Percentiles rank a stretch among this genome's conserved stretches.
These are phyloP conservation scores for Diplocarpon rosae DNA, from an alignment of 2,329 filamentous ascomycete genomes.

Conservation along the genomic window DNA sequence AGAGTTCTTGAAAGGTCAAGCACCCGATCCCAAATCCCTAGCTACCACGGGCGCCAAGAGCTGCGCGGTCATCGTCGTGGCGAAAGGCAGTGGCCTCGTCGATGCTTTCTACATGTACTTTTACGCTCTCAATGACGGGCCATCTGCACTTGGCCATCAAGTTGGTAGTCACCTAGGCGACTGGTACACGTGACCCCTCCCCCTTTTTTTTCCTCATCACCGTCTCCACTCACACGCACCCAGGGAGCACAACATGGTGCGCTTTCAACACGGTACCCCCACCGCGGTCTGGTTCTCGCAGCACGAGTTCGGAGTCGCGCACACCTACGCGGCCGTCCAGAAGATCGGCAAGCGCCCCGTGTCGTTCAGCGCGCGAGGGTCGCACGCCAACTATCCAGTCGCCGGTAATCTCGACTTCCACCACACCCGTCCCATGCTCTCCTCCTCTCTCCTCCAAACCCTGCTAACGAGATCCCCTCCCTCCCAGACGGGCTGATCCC, in stretches of 20 bases:
- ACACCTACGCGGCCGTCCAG: slow-evolving; percentile 74
- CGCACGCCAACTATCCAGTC: slow-evolving; percentile 60
- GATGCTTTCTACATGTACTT: slow-evolving; percentile 25
- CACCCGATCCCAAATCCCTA: slow-evolving; percentile 37
- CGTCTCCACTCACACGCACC: not conserved
- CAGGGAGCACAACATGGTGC: slow-evolving; percentile 73
- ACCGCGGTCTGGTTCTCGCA: slow-evolving; percentile 82
- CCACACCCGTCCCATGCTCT: slow-evolving; percentile 44
- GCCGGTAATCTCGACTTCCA: slow-evolving; percentile 52
- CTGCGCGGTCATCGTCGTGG: slow-evolving; percentile 61
- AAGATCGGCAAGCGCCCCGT: slow-evolving; percentile 62
- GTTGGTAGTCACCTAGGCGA: slow-evolving; percentile 43
- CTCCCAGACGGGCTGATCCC: slow-evolving; percentile 34
- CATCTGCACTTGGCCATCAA: slow-evolving; percentile 11
- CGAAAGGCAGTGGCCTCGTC: slow-evolving; percentile 39
- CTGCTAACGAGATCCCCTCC: not conserved
- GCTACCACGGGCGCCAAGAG: slow-evolving; percentile 33
- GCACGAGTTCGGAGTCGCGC: slow-evolving; percentile 79
- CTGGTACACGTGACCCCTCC: slow-evolving; percentile 30
- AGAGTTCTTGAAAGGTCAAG: slow-evolving; percentile 37
- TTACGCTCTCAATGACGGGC: slow-evolving; percentile 22
- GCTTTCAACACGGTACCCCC: slow-evolving; percentile 75
- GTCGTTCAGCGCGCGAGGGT: slow-evolving; percentile 55
- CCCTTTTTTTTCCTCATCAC: not conserved
- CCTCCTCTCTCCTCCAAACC: not conserved